Base-by-base conservation (phyloP, 2,329 filamentous ascomycete genomes). In the Ciborinia camelliae region DNA sequence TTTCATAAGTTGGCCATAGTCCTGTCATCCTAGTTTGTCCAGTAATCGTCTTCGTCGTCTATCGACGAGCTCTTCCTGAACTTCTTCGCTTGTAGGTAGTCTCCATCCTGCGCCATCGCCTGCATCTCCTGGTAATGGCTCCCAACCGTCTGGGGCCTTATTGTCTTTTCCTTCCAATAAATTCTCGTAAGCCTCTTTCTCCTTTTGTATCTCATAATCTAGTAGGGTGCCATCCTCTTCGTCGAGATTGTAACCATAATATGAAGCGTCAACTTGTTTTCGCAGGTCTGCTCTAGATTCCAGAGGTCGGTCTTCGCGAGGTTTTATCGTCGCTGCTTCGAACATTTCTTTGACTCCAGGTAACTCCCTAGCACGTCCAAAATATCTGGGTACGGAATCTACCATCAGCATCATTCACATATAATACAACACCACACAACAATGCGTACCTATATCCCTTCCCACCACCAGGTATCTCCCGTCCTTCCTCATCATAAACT, bases 321-420 rank as follows among this genome's bases (percentile, higher is more conserved):
- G 76, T 68, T 83, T 80, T 68, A 81, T 80, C 58, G 82, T 82
- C 0, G 91, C 90, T 0, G 90, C 89, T 73, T 97, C 93, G 74
- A 97, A 96, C 76, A 99, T 81, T 80, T 99, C 95, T 77, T 97
- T 97, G 7, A 99, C 95, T 59, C 95, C 95, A 0, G 95, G 95
- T 41, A 99, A 77, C 69, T 98, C 95, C 73, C 84, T 86, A 59
- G 95, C 95, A 4, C 95, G 83, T 0, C 95, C 95, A 79, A 97
- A 99, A 78, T 97, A 97, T 72, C 91, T 85, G 26, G 20, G 80
- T 96, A 97, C 39, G 50, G 28, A 28, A 55, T 35, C 50, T 20
- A 18, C n/a, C 30, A 53, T 69, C 48, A 70, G 57, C 57, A 35
- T 20, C n/a, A 50, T 51, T 23, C 35, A 18, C 9, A n/a, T 6